A percentile compares a stretch with the other conserved stretches of the same genome.
phyloP scores from a whole-genome alignment of 1,284 basidiomycete genomes.

The Ustilago trichophora region DNA sequence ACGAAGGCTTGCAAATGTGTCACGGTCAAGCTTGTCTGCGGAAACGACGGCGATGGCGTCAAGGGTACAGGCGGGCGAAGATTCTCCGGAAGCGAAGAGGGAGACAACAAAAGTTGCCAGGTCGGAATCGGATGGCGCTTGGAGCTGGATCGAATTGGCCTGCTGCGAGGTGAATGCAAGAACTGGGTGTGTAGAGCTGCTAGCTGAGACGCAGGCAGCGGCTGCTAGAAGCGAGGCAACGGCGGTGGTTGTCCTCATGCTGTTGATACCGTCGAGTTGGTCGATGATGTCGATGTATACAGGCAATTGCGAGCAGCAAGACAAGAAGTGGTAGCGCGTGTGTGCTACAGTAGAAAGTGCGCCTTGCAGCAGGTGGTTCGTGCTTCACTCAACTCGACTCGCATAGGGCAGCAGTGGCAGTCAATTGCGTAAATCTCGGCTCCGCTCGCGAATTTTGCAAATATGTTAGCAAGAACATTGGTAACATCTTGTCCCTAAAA shows the following conservation, averaged over 20 bases:
- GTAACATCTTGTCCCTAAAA: too few species aligned
- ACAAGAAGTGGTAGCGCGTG: too few species aligned
- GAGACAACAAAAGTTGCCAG: constrained; percentile 19
- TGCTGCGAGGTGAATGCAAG: constrained; percentile 39
- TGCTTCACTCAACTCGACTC: constrained; percentile 1
- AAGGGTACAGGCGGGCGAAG: constrained; percentile 22
- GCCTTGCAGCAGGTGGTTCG: constrained; percentile 20
- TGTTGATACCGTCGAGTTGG: neutral
- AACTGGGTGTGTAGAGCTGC: constrained; percentile 15
- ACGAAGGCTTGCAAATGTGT: constrained; percentile 25
- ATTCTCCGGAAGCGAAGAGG: constrained; percentile 10
- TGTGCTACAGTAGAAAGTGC: too few species aligned
- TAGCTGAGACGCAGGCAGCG: constrained; percentile 26
- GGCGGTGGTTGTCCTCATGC: constrained; percentile 25
- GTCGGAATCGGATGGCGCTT: constrained; percentile 17
- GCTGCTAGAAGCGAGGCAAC: constrained; percentile 24
- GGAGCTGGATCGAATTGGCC: constrained; percentile 12
- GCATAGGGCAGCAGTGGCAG: neutral
- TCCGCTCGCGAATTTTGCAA: constrained; percentile 8
- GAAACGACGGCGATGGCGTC: constrained; percentile 26
- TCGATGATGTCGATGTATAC: too few species aligned
- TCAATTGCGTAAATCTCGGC: constrained; percentile 17
- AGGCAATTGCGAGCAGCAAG: too few species aligned
- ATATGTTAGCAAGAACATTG: neutral
- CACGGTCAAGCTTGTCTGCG: constrained; percentile 11